phyloP scores from a whole-genome alignment of 2,329 filamentous ascomycete genomes.

The Sporothrix euskadiensis region DNA sequence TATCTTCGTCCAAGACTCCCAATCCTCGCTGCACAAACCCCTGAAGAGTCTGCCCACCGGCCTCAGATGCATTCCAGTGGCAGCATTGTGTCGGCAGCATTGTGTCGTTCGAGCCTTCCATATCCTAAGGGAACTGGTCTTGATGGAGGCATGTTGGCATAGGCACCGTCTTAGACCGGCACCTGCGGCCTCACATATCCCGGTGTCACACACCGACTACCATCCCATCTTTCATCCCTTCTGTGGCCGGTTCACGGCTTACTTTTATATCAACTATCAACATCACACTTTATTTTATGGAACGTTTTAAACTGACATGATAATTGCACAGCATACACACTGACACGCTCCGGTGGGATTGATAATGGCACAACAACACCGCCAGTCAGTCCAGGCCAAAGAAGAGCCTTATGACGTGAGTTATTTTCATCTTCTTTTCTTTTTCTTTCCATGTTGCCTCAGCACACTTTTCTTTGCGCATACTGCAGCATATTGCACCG shows the following conservation, averaged over 20 bases:
- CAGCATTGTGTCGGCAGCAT: not conserved
- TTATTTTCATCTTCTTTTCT: constrained; percentile 34
- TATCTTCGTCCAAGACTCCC: not conserved
- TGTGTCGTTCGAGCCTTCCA: not conserved
- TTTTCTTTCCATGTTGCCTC: not conserved
- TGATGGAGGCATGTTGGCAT: not conserved
- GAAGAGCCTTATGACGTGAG: constrained; percentile 49
- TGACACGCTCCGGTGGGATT: constrained; percentile 42
- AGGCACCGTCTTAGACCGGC: not conserved
- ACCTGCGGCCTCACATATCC: not conserved
- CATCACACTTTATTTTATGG: not conserved
- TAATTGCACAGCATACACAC: constrained; percentile 17
- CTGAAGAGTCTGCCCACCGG: not conserved
- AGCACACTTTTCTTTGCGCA: constrained; percentile 7
- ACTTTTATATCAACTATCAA: not conserved
- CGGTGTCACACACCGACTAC: not conserved
- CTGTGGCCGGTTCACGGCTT: not conserved
- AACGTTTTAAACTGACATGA: constrained; percentile 18
- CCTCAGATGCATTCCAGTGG: not conserved
- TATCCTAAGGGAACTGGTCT: not conserved
- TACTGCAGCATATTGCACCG: not conserved
- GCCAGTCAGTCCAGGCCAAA: constrained; percentile 48
- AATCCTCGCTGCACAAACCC: not conserved
- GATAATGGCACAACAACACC: constrained; percentile 50
- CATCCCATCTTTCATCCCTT: not conserved